Percentiles rank a stretch among this genome's conserved stretches.
phyloP scores from a whole-genome alignment of 1,139 yeast genomes.

The Blastobotrys elegans region DNA sequence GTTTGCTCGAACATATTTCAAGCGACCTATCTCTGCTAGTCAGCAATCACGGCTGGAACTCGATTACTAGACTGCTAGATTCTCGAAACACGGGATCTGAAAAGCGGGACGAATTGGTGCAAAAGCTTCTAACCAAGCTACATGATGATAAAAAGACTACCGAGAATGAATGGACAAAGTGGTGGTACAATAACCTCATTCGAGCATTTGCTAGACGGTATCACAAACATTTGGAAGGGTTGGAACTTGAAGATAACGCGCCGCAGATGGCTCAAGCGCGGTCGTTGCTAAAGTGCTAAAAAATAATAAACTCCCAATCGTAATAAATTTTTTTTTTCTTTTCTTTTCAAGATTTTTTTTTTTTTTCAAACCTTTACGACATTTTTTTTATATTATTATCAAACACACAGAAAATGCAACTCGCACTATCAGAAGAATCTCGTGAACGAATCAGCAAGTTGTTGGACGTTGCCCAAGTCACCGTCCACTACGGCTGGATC shows the following conservation, averaged over 20 bases:
- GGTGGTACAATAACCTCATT: conserved; percentile 14
- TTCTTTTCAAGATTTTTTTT: background rate
- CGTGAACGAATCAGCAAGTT: conserved; percentile 80
- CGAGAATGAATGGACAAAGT: conserved; percentile 11
- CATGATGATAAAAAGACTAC: background rate
- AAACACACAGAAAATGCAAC: conserved; percentile 30
- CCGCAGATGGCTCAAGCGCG: background rate
- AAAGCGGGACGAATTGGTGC: conserved; percentile 1
- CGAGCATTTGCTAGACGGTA: conserved; percentile 6
- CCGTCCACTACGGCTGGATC: conserved; percentile 94
- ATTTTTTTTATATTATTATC: background rate
- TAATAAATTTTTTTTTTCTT: background rate
- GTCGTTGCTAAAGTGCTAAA: background rate
- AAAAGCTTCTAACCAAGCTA: background rate
- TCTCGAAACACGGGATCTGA: conserved; percentile 1
- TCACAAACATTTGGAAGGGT: background rate
- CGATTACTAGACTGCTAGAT: conserved; percentile 8
- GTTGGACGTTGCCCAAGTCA: conserved; percentile 76
- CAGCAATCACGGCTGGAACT: conserved; percentile 12
- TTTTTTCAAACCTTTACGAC: background rate
- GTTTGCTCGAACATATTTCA: conserved; percentile 18
- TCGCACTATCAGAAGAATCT: conserved; percentile 45
- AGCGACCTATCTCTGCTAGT: conserved; percentile 10
- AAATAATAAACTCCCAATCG: background rate
- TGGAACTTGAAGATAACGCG: background rate